These are phyloP conservation scores for Leishmania aethiopica DNA, from an alignment of 208 protist genomes.

Conservation along the genomic window DNA sequence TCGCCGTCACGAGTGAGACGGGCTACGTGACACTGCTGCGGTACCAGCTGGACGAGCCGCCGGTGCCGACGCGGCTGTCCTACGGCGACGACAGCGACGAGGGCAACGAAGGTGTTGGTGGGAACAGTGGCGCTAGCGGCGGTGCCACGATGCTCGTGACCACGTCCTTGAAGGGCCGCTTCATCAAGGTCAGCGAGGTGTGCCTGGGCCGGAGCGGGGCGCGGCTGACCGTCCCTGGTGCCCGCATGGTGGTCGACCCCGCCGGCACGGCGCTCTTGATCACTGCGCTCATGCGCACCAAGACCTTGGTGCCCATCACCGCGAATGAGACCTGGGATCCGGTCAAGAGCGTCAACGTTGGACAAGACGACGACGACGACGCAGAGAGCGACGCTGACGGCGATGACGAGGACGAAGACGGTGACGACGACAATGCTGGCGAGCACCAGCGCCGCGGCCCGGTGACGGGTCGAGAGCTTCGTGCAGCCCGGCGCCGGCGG, in stretches of 20 bases:
- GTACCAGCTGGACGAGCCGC: slow-evolving; percentile 84
- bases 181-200: slow-evolving; percentile 96
- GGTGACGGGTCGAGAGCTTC: slow-evolving; percentile 19
- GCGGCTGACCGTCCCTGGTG: slow-evolving; percentile 94
- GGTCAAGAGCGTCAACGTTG: slow-evolving; percentile 12
- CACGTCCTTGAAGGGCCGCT: slow-evolving; percentile 71
- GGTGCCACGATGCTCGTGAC: slow-evolving; percentile 36
- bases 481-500: slow-evolving; percentile 25
- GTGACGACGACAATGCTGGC: slow-evolving; percentile 20
- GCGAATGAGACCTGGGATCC: slow-evolving; percentile 29
- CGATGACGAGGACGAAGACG: slow-evolving; percentile 25
- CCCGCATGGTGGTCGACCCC: slow-evolving; percentile 96
- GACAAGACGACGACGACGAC: slow-evolving; percentile 28
- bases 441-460: slow-evolving; percentile 10
- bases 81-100: slow-evolving; percentile 23
- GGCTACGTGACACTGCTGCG: slow-evolving; percentile 95
- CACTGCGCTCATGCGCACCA: slow-evolving; percentile 78
- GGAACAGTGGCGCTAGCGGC: slow-evolving; percentile 1
- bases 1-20: slow-evolving; percentile 95
- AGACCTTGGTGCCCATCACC: slow-evolving; percentile 65
- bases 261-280: slow-evolving; percentile 96
- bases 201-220: slow-evolving; percentile 97
- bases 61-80: slow-evolving; percentile 42
- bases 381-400: slow-evolving; percentile 22
- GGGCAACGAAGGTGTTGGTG: background rate